phyloP scores from a whole-genome alignment of 768 basidiomycete genomes.

The Pisolithus marmoratus region DNA sequence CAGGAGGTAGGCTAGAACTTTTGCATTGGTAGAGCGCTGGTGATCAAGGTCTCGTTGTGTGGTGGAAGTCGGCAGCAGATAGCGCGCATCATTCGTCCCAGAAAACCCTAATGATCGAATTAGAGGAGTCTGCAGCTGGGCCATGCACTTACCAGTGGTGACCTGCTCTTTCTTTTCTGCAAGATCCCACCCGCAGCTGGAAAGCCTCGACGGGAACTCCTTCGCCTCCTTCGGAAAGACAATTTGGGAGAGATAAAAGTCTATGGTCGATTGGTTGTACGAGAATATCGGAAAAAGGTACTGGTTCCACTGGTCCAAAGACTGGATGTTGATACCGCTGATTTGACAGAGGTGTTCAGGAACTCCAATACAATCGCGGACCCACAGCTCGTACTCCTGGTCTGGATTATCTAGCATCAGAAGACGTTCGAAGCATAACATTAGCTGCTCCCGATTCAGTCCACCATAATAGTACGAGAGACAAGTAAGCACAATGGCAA shows the following conservation, averaged over 20 bases:
- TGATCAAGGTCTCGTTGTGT: conserved; percentile 26
- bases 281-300: conserved; percentile 32
- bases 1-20: conserved; percentile 22
- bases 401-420: conserved; percentile 36
- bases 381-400: conserved; percentile 39
- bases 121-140: no score
- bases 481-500: conserved; percentile 40
- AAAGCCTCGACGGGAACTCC: conserved; percentile 41
- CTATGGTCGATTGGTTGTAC: conserved; percentile 33
- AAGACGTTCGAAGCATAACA: conserved; percentile 33
- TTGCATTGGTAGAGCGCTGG: conserved; percentile 41
- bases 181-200: conserved; percentile 50
- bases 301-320: conserved; percentile 24
- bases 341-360: conserved; percentile 27
- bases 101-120: conserved; percentile 32
- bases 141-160: conserved; percentile 7
- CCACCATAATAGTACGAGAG: conserved; percentile 47
- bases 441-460: conserved; percentile 34
- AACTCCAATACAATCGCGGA: conserved; percentile 13
- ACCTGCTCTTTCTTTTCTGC: conserved; percentile 28
- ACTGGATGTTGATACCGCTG: conserved; percentile 39
- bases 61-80: conserved; percentile 15
- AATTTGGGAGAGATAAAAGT: conserved; percentile 41
- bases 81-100: conserved; percentile 47
- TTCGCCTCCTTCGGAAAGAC: conserved; percentile 49